A percentile compares a stretch with the other conserved stretches of the same genome.
Evolutionary conservation across 345 rosid genomes (phyloP).

Genomic region (Ceriops decandra): DNA sequence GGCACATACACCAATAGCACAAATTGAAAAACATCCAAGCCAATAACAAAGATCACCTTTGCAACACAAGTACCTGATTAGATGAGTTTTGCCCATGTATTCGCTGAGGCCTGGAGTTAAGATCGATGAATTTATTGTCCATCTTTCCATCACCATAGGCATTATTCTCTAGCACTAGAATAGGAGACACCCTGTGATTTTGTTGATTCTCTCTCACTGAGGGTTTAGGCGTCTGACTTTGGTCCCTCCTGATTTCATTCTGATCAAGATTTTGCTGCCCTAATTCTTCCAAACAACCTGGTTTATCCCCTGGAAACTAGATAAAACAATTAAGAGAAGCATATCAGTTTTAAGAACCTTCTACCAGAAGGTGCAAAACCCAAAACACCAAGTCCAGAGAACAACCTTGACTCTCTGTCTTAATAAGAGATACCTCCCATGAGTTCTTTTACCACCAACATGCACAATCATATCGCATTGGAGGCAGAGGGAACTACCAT

Average conservation of each 20-base stretch:
- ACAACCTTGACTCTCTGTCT: constrained; percentile 84
- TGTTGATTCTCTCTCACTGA: constrained; percentile 40
- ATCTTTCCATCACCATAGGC: constrained; percentile 40
- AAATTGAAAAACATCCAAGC: background rate
- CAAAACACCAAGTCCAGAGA: constrained; percentile 17
- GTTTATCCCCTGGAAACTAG: constrained; percentile 79
- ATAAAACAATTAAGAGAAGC: constrained; percentile 18
- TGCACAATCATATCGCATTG: constrained; percentile 89
- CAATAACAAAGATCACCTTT: background rate
- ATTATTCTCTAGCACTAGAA: constrained; percentile 32
- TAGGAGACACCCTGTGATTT: constrained; percentile 39
- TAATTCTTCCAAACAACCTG: constrained; percentile 41
- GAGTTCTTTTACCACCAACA: constrained; percentile 89
- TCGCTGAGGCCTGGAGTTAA: constrained; percentile 62
- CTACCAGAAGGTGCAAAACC: constrained; percentile 8
- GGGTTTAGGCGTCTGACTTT: constrained; percentile 30
- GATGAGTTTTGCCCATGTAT: constrained; percentile 48
- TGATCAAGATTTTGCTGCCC: constrained; percentile 30
- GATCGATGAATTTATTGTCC: constrained; percentile 61
- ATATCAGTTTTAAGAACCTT: constrained; percentile 14
- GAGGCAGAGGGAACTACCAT: constrained; percentile 79
- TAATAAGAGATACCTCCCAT: constrained; percentile 63
- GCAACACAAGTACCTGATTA: constrained; percentile 39
- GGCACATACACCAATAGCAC: no score
- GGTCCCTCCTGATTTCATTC: constrained; percentile 37